Conservation (phyloP, 148 eudicot species). For the Beta vulgaris region DNA sequence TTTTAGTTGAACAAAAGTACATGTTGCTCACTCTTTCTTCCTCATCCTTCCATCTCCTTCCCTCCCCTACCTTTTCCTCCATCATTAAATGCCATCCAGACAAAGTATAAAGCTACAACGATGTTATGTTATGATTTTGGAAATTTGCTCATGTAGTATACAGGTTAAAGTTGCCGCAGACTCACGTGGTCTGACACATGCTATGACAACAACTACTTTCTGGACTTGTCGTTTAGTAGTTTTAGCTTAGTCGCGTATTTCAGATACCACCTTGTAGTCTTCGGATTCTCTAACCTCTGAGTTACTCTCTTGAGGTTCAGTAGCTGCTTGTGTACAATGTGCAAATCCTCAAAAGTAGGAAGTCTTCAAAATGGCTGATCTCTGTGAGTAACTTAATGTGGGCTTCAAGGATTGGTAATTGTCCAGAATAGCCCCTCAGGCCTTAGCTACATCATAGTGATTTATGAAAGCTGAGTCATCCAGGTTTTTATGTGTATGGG, state of each 20-base stretch:
- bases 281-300: neutral
- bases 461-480: neutral
- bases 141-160: neutral
- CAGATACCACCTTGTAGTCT: neutral
- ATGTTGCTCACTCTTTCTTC: no score
- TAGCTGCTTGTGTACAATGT: neutral
- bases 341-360: neutral
- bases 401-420: neutral
- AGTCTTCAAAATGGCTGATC: neutral
- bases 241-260: neutral
- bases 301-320: neutral
- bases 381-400: neutral
- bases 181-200: neutral
- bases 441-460: neutral
- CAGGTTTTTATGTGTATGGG: no score
- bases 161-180: neutral
- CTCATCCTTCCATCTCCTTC: no score
- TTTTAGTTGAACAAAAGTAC: neutral
- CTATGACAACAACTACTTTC: neutral
- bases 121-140: neutral
- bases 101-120: neutral
- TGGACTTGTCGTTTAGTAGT: neutral
- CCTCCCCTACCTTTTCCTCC: no score
- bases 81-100: no score
- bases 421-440: no score